A percentile compares a stretch with the other conserved stretches of the same genome.
These are phyloP conservation scores for Pseudocercospora eumusae DNA, from an alignment of 2,329 filamentous ascomycete species.

Conservation along the genomic window DNA sequence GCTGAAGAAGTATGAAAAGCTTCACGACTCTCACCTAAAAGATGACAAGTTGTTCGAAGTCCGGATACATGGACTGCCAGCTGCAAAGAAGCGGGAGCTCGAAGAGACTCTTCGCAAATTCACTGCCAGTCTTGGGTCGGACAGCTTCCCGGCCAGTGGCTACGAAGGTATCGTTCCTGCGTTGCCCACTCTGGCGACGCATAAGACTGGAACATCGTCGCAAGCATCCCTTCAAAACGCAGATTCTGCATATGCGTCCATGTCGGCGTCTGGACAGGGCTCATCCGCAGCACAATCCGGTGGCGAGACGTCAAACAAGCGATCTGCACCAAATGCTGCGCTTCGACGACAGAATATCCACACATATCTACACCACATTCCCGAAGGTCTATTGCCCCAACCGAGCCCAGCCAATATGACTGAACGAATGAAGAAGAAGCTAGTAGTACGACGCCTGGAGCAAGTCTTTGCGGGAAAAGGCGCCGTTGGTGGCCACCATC, in stretches of 20 bases:
- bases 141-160: slow-evolving; percentile 39
- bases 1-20: slow-evolving; percentile 68
- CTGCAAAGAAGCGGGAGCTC: slow-evolving; percentile 72
- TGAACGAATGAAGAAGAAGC: slow-evolving; percentile 72
- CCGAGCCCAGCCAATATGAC: slow-evolving; percentile 58
- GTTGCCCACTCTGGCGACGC: slow-evolving; percentile 57
- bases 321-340: slow-evolving; percentile 33
- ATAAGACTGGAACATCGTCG: slow-evolving; percentile 61
- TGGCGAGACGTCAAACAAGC: slow-evolving; percentile 34
- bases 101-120: slow-evolving; percentile 73
- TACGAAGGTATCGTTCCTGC: slow-evolving; percentile 45
- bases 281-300: slow-evolving; percentile 43
- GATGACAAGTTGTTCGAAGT: slow-evolving; percentile 83
- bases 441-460: slow-evolving; percentile 74
- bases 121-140: slow-evolving; percentile 62
- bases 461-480: slow-evolving; percentile 77
- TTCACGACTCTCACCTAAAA: slow-evolving; percentile 65
- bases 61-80: slow-evolving; percentile 71
- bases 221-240: slow-evolving; percentile 51
- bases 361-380: slow-evolving; percentile 71
- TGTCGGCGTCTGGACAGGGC: slow-evolving; percentile 51
- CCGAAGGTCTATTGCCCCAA: slow-evolving; percentile 65
- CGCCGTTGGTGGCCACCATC: slow-evolving; percentile 49
- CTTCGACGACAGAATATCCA: slow-evolving; percentile 62
- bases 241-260: slow-evolving; percentile 65